A percentile compares a stretch with the other conserved stretches of the same genome.
Evolutionary conservation across 129 eudicot genomes (phyloP).

Genomic region (carrot (Daucus carota)): DH1_v3.0 NC_030382.2:40948001-40948500

Average conservation of each 20-base stretch:
- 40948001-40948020: constrained; percentile 10
- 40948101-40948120: constrained; percentile 16
- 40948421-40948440: constrained; percentile 9
- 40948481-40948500: constrained; percentile 15
- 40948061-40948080: neutral
- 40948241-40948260: neutral
- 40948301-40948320: neutral
- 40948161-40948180: neutral
- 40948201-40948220: neutral
- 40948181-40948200: neutral
- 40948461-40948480: neutral
- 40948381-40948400: neutral
- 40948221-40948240: neutral
- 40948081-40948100: neutral
- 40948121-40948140: neutral
- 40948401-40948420: neutral
- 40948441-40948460: neutral
- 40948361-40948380: constrained; percentile 4
- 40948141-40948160: neutral
- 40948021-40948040: constrained; percentile 11
- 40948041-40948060: neutral
- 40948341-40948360: neutral
- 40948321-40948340: neutral
- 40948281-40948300: neutral
- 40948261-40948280: constrained; percentile 10